Conservation (phyloP, 2,329 filamentous ascomycete genomes). For the Didymella pinodella region DNA sequence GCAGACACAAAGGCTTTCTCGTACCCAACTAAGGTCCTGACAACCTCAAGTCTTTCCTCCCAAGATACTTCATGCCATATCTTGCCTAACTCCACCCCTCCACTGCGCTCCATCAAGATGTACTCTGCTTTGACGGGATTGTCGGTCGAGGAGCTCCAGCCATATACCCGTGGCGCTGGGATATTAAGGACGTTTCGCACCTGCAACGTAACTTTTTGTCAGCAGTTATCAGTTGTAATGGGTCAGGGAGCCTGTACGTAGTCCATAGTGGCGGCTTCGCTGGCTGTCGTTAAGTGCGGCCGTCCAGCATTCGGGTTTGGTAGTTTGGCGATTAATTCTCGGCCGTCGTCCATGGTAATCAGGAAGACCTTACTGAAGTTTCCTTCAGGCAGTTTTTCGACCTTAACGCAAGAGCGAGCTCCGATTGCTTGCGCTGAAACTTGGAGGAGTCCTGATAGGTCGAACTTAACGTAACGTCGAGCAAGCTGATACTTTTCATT, state of each 20-base stretch:
- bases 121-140: slow-evolving; percentile 47
- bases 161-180: slow-evolving; percentile 45
- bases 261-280: slow-evolving; percentile 51
- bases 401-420: slow-evolving; percentile 22
- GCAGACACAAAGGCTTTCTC: slow-evolving; percentile 45
- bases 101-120: slow-evolving; percentile 43
- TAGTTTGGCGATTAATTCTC: slow-evolving; percentile 49
- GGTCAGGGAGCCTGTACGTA: slow-evolving; percentile 29
- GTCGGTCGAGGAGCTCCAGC: slow-evolving; percentile 43
- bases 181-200: slow-evolving; percentile 39
- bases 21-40: slow-evolving; percentile 40
- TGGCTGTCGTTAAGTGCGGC: slow-evolving; percentile 48
- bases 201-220: slow-evolving; percentile 23
- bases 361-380: slow-evolving; percentile 48
- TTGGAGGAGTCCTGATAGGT: slow-evolving; percentile 25
- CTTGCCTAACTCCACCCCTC: slow-evolving; percentile 39
- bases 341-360: slow-evolving; percentile 48
- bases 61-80: slow-evolving; percentile 43
- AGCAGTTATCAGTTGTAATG: no score
- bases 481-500: slow-evolving; percentile 29
- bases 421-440: slow-evolving; percentile 26
- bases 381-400: slow-evolving; percentile 34
- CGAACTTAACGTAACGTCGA: slow-evolving; percentile 26
- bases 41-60: slow-evolving; percentile 33
- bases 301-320: slow-evolving; percentile 49